Percentiles rank a stretch among this genome's conserved stretches.
These are phyloP conservation scores for Quillaja saponaria DNA, from an alignment of 306 rosid species.

Conservation along the genomic window DNA sequence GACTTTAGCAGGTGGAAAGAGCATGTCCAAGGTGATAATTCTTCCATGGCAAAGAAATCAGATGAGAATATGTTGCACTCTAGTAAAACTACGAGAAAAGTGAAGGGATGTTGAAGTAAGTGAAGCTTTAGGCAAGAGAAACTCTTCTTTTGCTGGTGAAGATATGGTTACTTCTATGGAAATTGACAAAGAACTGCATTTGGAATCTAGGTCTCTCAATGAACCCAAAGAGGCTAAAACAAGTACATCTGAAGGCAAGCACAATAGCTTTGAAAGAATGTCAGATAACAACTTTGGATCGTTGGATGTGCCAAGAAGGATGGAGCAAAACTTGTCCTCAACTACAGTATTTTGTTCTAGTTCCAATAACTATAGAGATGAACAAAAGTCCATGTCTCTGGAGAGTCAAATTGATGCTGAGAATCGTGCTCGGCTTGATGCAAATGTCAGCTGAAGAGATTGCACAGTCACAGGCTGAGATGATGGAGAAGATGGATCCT, in stretches of 20 bases:
- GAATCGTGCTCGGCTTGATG: constrained; percentile 58
- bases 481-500: constrained; percentile 73
- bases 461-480: constrained; percentile 69
- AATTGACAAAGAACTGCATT: constrained; percentile 9
- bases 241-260: constrained; percentile 17
- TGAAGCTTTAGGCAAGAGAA: constrained; percentile 33
- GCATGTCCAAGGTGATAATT: constrained; percentile 42
- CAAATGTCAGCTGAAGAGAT: constrained; percentile 77
- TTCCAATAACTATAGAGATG: constrained; percentile 32
- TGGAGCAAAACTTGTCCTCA: constrained; percentile 28
- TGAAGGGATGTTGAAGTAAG: constrained; percentile 26
- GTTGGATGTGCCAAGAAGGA: constrained; percentile 16
- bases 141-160: constrained; percentile 29
- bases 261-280: constrained; percentile 13
- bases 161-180: constrained; percentile 15
- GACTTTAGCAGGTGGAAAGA: constrained; percentile 70
- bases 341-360: constrained; percentile 29
- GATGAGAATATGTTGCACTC: constrained; percentile 15
- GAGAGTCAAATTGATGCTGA: constrained; percentile 76
- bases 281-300: constrained; percentile 24
- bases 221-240: constrained; percentile 9
- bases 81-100: constrained; percentile 30
- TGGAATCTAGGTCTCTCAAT: background rate
- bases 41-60: constrained; percentile 33
- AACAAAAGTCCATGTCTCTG: constrained; percentile 43